Percentiles rank a stretch among this genome's conserved stretches.
phyloP scores from a whole-genome alignment of 768 basidiomycete genomes.

The Boletus coccyginus region DNA sequence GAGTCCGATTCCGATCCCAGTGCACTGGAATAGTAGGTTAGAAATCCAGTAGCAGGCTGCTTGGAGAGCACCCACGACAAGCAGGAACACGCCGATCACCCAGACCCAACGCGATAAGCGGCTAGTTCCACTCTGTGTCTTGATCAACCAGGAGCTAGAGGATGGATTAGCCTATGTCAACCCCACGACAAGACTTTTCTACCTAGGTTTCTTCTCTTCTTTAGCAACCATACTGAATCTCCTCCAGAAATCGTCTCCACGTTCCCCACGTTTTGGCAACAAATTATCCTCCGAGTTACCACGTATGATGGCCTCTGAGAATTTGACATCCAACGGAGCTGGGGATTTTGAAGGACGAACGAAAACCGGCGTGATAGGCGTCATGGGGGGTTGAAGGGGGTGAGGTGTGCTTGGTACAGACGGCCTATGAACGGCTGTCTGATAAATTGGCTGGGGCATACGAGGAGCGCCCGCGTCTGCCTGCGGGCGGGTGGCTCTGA shows the following conservation, averaged over 20 bases:
- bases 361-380: constrained; percentile 78
- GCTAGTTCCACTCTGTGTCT: constrained; percentile 54
- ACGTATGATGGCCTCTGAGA: constrained; percentile 59
- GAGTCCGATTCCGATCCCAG: constrained; percentile 55
- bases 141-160: constrained; percentile 61
- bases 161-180: background rate
- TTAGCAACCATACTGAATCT: constrained; percentile 82
- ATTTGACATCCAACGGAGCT: constrained; percentile 43
- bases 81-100: constrained; percentile 57
- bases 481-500: constrained; percentile 19
- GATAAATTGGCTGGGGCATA: constrained; percentile 33
- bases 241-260: constrained; percentile 84
- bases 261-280: constrained; percentile 65
- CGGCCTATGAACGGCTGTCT: constrained; percentile 27
- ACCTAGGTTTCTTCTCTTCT: constrained; percentile 58
- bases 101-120: constrained; percentile 67
- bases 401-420: constrained; percentile 58
- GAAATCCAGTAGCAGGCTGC: background rate
- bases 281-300: constrained; percentile 66
- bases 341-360: constrained; percentile 52
- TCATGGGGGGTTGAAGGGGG: constrained; percentile 72
- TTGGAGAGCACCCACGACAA: constrained; percentile 42
- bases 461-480: constrained; percentile 19
- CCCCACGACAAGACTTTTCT: background rate
- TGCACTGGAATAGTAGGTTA: constrained; percentile 32